Evolutionary conservation across 1,139 yeast species (phyloP), one percentile per base, ranked within the genome.

Genomic region (Candida tropicalis): DNA sequence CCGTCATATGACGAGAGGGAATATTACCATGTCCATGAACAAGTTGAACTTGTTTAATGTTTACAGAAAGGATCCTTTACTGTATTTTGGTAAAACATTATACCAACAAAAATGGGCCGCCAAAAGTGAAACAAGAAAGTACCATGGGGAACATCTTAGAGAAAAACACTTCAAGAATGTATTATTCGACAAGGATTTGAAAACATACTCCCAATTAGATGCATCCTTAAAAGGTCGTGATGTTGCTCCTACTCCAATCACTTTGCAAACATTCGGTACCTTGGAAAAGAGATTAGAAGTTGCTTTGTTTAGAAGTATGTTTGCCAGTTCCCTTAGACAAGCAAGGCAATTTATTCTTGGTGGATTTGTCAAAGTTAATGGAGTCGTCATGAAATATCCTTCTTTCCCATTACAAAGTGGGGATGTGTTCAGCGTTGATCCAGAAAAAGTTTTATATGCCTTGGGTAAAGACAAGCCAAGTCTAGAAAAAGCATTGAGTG

Each of bases 101-200:
- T 93, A 77, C 68, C 97, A 90, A 67, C 97, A 91, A 65, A 89
- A 90, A 68, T 93, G 96, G 91, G 69, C 76, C 8, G 85, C 97
- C 42, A 93, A 95, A 64, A 85, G 84, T 59, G 97, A 90, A 61
- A 84, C 98, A 4, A 80, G 99, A 68, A 86, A 95, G 1, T 93
- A 93, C 63, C 99, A 93, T 62, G 99, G 99, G 54, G 98, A 93
- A 59, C 91, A 87, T 61, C 67, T 93, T 45, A 86, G 95, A 0
- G 99, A 93, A 63, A 72, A 81, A 22, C 81, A 93, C 59, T 88
- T 91, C 82, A 82, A 85, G 59, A 72, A 82, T 23, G 47, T 51
- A 1, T 65, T 79, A 41, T 90, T 90, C 66, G 73, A 81, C 46
- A 86, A 91, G 27, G 82, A 84, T 45, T 72, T 89, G 53, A 84